Evolutionary conservation across 768 basidiomycete genomes (phyloP), one percentile per base, ranked within the genome.

Genomic region (Boletus tomentosulus): DNA sequence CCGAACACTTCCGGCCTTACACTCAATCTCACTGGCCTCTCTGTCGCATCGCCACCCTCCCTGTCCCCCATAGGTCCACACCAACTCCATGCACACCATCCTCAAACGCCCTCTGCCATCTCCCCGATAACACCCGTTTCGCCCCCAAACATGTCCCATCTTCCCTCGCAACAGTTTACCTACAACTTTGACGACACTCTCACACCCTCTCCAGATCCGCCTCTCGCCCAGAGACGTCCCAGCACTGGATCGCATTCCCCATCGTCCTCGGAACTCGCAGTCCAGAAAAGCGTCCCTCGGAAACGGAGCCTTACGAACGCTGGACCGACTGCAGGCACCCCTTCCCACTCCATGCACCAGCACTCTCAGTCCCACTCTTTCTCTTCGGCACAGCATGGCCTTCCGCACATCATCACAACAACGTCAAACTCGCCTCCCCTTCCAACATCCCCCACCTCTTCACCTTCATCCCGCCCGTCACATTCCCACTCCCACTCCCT

Each of bases 21-120:
- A 30, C 79, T 89, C 65, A 89, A 88, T 65, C 75, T 90, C 53
- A 82, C 82, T 25, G 76, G 79, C 1, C 78, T 89, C 49, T 74
- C 80, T 47, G 86, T 89, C 51, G 70, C 84, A 39, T 86, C 85
- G 22, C 85, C 86, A 9, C 76, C 82, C 8, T 81, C 81, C 56
- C 75, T 84, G 50, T 86, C 85, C 12, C 85, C 87, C 43, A 79
- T 83, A 69, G 64, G 25, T 66, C 80, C 56, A 83, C 70, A 87
- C 79, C 50, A 78, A 78, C 54, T 72, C 77, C 45, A 86, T 80
- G 31, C 81, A 74, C 51, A 76, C 80, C 50, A 19, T 19, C 19
- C 19, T 19, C 19, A 19, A 19, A n/a, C 69, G 55, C 72, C 64
- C 66, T 66, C 73, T 1, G 69, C 71, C 19, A 68, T 79, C 46